Percentiles rank a stretch among this genome's conserved stretches.
Evolutionary conservation across 129 eudicot species (phyloP).

Genomic region (Calendula officinalis): DNA sequence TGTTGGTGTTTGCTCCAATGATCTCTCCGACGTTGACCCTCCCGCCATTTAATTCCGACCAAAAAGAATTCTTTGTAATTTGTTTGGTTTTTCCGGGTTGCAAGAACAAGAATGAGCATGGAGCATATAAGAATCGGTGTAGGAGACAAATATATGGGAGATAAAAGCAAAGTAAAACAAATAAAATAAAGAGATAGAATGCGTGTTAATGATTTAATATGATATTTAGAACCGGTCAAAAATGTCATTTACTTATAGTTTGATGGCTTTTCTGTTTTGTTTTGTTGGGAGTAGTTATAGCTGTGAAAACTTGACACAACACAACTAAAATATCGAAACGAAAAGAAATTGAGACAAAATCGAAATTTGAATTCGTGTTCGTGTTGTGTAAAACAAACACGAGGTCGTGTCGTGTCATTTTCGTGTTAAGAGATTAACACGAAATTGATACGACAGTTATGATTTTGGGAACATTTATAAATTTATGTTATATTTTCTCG

Average conservation of each 20-base stretch:
- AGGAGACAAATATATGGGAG: slow-evolving; percentile 35
- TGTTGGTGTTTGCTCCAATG: slow-evolving; percentile 70
- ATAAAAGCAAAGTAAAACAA: slow-evolving; percentile 24
- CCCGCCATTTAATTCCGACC: slow-evolving; percentile 41
- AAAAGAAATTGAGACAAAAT: no score
- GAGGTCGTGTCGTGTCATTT: no score
- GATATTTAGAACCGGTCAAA: slow-evolving; percentile 2
- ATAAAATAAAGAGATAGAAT: slow-evolving; percentile 17
- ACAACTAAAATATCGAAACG: no score
- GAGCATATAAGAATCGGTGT: slow-evolving; percentile 4
- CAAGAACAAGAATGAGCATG: slow-evolving; percentile 16
- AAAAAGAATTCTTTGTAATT: background rate
- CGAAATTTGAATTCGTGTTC: no score
- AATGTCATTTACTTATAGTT: background rate
- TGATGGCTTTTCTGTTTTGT: no score
- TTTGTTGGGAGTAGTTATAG: no score
- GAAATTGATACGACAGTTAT: no score
- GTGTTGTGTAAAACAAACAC: no score
- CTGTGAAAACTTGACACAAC: no score
- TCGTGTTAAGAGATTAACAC: no score
- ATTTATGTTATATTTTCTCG: no score
- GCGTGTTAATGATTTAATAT: slow-evolving; percentile 25
- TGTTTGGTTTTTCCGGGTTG: slow-evolving; percentile 17
- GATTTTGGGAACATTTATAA: no score
- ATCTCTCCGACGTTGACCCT: slow-evolving; percentile 41